Conservation (phyloP, 2,329 filamentous ascomycete genomes). For the Neocatenulostroma microsporum region DNA sequence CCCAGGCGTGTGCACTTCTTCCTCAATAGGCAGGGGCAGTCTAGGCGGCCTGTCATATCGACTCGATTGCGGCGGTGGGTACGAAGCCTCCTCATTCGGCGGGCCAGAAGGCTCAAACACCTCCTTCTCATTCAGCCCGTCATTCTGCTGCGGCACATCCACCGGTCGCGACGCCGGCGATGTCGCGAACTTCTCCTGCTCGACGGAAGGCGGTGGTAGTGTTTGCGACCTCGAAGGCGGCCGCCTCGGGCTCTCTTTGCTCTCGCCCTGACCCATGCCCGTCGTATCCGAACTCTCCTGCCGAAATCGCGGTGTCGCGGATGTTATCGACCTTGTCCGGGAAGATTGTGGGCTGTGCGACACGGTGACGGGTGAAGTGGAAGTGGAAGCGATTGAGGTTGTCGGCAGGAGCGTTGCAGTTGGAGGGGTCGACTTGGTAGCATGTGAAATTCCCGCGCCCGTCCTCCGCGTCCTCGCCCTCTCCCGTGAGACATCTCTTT, state of each 20-base stretch:
- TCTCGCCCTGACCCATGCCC: conserved; percentile 21
- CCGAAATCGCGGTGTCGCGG: conserved; percentile 11
- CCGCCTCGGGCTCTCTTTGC: conserved; percentile 8
- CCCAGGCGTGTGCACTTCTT: conserved; percentile 80
- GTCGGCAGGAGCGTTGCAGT: conserved; percentile 14
- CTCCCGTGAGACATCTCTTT: no score
- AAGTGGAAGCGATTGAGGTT: background rate
- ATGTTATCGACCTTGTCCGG: conserved; percentile 23
- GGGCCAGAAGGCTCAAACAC: conserved; percentile 13
- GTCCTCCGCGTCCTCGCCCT: no score
- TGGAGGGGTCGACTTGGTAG: conserved; percentile 10
- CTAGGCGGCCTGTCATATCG: conserved; percentile 67
- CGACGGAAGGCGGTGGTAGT: conserved; percentile 11
- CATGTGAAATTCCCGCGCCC: background rate
- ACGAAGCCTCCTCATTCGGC: conserved; percentile 24
- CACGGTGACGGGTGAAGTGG: conserved; percentile 11
- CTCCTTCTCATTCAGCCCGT: conserved; percentile 15
- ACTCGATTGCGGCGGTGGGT: conserved; percentile 27
- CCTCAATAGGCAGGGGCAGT: conserved; percentile 84
- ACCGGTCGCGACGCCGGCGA: conserved; percentile 33
- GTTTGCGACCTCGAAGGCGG: conserved; percentile 20
- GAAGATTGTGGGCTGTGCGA: conserved; percentile 16
- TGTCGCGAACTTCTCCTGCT: conserved; percentile 6
- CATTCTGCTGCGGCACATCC: conserved; percentile 27
- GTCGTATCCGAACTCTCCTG: background rate